Conservation (phyloP, 148 eudicot species). For the Silene latifolia region DNA sequence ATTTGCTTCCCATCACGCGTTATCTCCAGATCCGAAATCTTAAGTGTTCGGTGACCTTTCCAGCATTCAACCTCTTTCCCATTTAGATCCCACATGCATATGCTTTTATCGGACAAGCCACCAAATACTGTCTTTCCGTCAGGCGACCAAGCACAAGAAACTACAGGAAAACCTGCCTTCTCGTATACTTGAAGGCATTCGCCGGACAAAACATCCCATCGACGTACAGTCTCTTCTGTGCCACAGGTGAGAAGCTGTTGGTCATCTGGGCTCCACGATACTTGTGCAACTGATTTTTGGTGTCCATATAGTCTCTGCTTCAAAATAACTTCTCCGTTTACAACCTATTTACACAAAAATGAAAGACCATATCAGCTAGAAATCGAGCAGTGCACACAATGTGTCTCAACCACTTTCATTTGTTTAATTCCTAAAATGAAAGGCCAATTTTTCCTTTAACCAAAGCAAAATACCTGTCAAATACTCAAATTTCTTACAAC, state of each 20-base stretch:
- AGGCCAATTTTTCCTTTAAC: neutral
- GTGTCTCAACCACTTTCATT: too few species aligned
- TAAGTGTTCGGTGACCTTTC: constrained; percentile 59
- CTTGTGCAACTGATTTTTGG: constrained; percentile 55
- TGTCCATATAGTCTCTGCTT: constrained; percentile 66
- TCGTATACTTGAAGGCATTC: constrained; percentile 68
- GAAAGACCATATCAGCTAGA: too few species aligned
- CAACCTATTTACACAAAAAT: constrained; percentile 6
- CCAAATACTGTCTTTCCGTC: constrained; percentile 58
- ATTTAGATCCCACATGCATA: constrained; percentile 70
- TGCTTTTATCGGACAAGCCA: constrained; percentile 68
- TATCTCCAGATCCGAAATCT: constrained; percentile 58
- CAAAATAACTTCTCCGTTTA: constrained; percentile 37
- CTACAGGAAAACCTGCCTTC: constrained; percentile 45
- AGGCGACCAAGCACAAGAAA: constrained; percentile 85
- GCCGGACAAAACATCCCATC: constrained; percentile 73
- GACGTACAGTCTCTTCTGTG: constrained; percentile 57
- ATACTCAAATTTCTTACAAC: neutral
- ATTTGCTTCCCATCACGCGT: constrained; percentile 56
- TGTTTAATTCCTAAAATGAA: neutral
- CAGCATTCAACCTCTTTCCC: constrained; percentile 72
- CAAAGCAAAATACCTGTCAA: neutral
- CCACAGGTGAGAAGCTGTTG: constrained; percentile 80
- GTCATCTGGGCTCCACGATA: constrained; percentile 79
- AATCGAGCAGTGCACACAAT: neutral